Evolutionary conservation across 169 alveolate species (phyloP).

Genomic region (Eimeria necatrix): DNA sequence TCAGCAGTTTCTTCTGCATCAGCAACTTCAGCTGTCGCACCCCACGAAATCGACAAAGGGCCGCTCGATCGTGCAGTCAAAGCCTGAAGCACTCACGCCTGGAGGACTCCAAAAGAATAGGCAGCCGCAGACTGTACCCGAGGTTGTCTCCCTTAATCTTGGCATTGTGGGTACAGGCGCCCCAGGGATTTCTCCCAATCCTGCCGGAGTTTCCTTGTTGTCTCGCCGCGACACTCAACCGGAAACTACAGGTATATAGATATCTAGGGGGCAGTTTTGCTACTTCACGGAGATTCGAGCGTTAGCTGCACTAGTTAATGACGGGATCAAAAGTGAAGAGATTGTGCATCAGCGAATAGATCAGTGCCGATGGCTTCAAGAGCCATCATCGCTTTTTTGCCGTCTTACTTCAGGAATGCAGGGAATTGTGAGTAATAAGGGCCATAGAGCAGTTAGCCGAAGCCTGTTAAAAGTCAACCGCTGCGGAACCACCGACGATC

Average conservation of each 20-base stretch:
- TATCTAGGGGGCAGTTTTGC: no score
- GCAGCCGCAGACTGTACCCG: background rate
- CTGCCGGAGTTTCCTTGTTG: background rate
- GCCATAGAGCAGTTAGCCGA: background rate
- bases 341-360: background rate
- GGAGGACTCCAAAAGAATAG: background rate
- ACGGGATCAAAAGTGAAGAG: background rate
- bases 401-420: slow-evolving; percentile 6
- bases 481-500: slow-evolving; percentile 48
- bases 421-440: background rate
- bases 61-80: slow-evolving; percentile 24
- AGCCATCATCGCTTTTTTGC: background rate
- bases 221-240: slow-evolving; percentile 56
- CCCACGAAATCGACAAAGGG: background rate
- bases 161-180: slow-evolving; percentile 60
- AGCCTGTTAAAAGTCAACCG: slow-evolving; percentile 24
- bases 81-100: background rate
- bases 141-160: slow-evolving; percentile 39
- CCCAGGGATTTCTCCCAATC: slow-evolving; percentile 45
- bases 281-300: background rate
- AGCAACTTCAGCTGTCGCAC: slow-evolving; percentile 26
- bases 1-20: slow-evolving; percentile 29
- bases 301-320: background rate
- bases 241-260: slow-evolving; percentile 20
- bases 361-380: no score